A percentile compares a stretch with the other conserved stretches of the same genome.
Conservation (phyloP, 306 rosid species). For the Morella rubra region DNA sequence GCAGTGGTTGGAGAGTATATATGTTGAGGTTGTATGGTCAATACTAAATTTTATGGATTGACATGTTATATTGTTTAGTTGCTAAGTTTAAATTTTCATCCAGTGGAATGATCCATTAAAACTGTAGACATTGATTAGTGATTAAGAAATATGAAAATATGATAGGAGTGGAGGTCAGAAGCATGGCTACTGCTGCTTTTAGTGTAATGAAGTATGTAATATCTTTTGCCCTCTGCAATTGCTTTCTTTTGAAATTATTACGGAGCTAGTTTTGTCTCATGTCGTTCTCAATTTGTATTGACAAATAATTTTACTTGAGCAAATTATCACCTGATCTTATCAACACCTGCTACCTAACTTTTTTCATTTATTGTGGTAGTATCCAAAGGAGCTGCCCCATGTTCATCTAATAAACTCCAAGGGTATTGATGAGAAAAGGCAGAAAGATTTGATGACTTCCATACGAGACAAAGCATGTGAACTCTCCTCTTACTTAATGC, state of each 20-base stretch:
- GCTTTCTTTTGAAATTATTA: neutral
- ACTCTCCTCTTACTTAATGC: slow-evolving; percentile 66
- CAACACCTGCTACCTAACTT: slow-evolving; percentile 5
- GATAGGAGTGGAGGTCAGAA: neutral
- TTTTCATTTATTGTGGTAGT: slow-evolving; percentile 41
- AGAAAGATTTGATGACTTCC: slow-evolving; percentile 39
- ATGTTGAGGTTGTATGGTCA: neutral
- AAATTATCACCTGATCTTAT: neutral
- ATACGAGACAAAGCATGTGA: slow-evolving; percentile 52
- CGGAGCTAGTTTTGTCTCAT: slow-evolving; percentile 15
- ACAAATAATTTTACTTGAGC: neutral
- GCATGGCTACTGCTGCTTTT: neutral
- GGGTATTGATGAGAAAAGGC: slow-evolving; percentile 68
- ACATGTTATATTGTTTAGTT: neutral
- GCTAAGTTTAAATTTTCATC: neutral
- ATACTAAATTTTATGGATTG: neutral
- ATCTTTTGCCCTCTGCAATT: neutral
- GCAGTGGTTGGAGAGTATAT: neutral
- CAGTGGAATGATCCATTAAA: neutral
- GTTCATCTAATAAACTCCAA: slow-evolving; percentile 57
- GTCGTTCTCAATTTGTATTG: neutral
- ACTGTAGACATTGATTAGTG: neutral
- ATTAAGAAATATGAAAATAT: neutral
- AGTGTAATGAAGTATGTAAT: neutral
- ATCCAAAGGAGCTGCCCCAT: slow-evolving; percentile 65